A percentile compares a stretch with the other conserved stretches of the same genome.
Conservation (phyloP, 208 protist species). For the Entamoeba moshkovskii region DNA sequence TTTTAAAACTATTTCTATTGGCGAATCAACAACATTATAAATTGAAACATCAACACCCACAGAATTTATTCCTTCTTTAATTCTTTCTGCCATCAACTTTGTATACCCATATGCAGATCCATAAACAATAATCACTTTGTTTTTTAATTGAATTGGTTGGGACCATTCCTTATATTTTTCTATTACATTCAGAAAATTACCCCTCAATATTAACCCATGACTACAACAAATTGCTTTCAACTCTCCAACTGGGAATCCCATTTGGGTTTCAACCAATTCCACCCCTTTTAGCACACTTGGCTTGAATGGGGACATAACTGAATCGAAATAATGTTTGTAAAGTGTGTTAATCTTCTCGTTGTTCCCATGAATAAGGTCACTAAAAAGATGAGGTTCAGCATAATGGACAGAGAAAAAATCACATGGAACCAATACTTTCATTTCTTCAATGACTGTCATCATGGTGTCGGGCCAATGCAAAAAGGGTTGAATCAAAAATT, state of each 20-base stretch:
- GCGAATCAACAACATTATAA: not conserved
- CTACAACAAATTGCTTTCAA: not conserved
- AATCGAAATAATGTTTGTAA: constrained; percentile 10
- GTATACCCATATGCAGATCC: not conserved
- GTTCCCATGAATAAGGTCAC: not conserved
- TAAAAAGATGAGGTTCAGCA: constrained; percentile 1
- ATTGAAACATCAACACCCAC: not conserved
- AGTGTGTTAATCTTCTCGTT: not conserved
- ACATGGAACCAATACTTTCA: not conserved
- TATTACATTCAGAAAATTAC: not conserved
- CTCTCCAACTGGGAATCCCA: not conserved
- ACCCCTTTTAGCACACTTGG: not conserved
- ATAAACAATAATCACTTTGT: constrained; percentile 3
- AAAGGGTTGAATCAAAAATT: constrained; percentile 17
- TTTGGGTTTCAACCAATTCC: not conserved
- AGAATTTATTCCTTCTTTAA: not conserved
- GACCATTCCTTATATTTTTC: not conserved
- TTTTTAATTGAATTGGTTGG: not conserved
- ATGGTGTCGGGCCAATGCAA: constrained; percentile 23
- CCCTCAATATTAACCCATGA: not conserved
- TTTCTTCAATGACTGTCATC: constrained; percentile 8
- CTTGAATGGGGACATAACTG: constrained; percentile 11
- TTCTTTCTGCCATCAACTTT: not conserved
- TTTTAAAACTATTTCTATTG: not conserved
- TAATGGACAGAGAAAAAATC: constrained; percentile 11